Conservation (phyloP, 2,329 filamentous ascomycete species). For the Fusarium sp. region DNA sequence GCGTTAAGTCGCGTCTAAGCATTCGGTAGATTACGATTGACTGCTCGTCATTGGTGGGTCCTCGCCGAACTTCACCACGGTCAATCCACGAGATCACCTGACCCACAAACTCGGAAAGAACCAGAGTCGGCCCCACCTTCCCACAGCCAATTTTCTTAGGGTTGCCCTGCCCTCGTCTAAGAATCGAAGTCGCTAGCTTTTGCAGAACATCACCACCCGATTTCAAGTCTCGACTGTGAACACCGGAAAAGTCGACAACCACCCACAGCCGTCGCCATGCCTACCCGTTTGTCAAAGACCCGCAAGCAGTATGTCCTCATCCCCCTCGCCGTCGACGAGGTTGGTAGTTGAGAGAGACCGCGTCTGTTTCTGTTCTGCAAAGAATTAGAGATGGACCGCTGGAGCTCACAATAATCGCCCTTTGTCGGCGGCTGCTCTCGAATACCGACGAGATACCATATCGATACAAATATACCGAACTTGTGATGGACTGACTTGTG, state of each 20-base stretch:
- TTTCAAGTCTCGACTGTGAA: slow-evolving; percentile 50
- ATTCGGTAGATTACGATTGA: slow-evolving; percentile 19
- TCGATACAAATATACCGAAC: slow-evolving; percentile 12
- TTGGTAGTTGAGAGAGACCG: slow-evolving; percentile 36
- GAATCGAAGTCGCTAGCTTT: slow-evolving; percentile 48
- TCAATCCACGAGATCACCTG: slow-evolving; percentile 47
- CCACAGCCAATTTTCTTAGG: slow-evolving; percentile 49
- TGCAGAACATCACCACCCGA: slow-evolving; percentile 54
- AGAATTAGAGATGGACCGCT: slow-evolving; percentile 19
- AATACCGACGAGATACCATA: slow-evolving; percentile 7
- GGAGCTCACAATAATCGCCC: slow-evolving; percentile 35
- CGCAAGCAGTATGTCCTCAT: slow-evolving; percentile 76
- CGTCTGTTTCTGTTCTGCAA: slow-evolving; percentile 1
- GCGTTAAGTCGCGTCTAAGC: slow-evolving; percentile 25
- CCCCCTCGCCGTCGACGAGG: slow-evolving; percentile 37
- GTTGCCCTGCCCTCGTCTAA: slow-evolving; percentile 56
- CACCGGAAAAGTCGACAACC: slow-evolving; percentile 54
- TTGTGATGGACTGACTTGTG: slow-evolving; percentile 44
- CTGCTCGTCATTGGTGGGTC: slow-evolving; percentile 29
- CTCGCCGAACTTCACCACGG: slow-evolving; percentile 38
- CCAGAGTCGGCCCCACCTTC: slow-evolving; percentile 7
- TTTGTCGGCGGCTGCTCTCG: slow-evolving; percentile 31
- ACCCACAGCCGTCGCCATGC: slow-evolving; percentile 69
- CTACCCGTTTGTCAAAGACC: slow-evolving; percentile 80
- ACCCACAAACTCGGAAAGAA: slow-evolving; percentile 6